Evolutionary conservation across 352 stramenopile species (phyloP).

Genomic region (Pythium periplocum): DNA sequence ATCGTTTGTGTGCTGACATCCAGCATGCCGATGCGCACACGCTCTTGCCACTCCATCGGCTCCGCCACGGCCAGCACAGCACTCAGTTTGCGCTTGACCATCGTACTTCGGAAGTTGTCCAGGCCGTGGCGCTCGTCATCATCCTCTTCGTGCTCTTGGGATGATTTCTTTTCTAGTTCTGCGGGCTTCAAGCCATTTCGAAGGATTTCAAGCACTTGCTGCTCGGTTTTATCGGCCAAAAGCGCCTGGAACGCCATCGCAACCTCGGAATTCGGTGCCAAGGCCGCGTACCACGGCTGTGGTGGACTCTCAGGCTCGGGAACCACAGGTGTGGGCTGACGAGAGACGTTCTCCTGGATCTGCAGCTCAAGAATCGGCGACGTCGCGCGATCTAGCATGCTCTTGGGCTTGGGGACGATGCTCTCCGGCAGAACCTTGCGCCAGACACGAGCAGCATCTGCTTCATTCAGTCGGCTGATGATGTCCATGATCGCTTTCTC

Average conservation of each 20-base stretch:
- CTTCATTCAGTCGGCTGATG: slow-evolving; percentile 21
- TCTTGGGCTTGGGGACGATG: slow-evolving; percentile 2
- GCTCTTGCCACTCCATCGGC: slow-evolving; percentile 63
- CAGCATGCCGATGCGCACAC: slow-evolving; percentile 37
- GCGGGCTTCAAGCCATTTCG: slow-evolving; percentile 1
- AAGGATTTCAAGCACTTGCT: slow-evolving; percentile 34
- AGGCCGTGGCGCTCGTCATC: background rate
- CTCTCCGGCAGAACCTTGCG: slow-evolving; percentile 25
- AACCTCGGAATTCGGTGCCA: slow-evolving; percentile 16
- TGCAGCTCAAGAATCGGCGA: slow-evolving; percentile 34
- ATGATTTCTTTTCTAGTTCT: background rate
- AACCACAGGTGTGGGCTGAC: background rate
- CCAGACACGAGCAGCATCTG: slow-evolving; percentile 12
- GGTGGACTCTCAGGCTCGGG: background rate
- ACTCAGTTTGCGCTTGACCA: slow-evolving; percentile 36
- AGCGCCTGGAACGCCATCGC: slow-evolving; percentile 33
- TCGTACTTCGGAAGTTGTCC: background rate
- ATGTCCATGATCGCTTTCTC: slow-evolving; percentile 16
- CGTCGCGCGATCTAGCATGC: slow-evolving; percentile 18
- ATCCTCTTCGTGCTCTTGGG: slow-evolving; percentile 1
- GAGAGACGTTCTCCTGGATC: background rate
- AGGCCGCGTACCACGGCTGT: slow-evolving; percentile 11
- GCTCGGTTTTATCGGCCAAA: slow-evolving; percentile 29
- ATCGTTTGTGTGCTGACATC: slow-evolving; percentile 49
- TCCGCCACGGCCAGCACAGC: slow-evolving; percentile 49